A percentile compares a stretch with the other conserved stretches of the same genome.
Evolutionary conservation across 129 eudicot species (phyloP).

Genomic region (Escallonia rubra): DNA sequence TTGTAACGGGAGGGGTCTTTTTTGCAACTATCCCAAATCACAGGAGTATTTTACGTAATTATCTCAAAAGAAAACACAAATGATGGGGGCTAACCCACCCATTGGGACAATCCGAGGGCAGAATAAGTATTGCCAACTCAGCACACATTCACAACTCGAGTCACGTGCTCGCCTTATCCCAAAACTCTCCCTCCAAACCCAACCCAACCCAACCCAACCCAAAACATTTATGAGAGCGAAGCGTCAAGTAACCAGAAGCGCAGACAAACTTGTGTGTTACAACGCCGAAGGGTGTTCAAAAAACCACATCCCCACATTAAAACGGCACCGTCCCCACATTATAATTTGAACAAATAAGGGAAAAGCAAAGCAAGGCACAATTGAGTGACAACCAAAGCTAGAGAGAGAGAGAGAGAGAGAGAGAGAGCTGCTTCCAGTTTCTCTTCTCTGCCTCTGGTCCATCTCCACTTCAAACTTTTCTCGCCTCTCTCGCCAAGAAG

Average conservation of each 20-base stretch:
- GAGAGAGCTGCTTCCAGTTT: background rate
- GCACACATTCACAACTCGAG: background rate
- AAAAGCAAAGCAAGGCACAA: conserved; percentile 17
- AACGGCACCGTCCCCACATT: conserved; percentile 16
- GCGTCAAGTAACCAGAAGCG: conserved; percentile 18
- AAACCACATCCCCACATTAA: conserved; percentile 11
- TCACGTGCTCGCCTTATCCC: background rate
- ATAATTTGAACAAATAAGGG: conserved; percentile 9
- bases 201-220: conserved; percentile 37
- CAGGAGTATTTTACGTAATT: too few relatives aligned
- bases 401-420: conserved; percentile 19
- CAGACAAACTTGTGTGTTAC: conserved; percentile 30
- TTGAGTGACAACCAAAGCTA: conserved; percentile 29
- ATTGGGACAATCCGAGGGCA: too few relatives aligned
- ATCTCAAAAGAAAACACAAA: too few relatives aligned
- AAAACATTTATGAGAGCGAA: conserved; percentile 37
- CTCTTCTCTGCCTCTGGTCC: conserved; percentile 26
- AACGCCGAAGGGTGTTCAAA: conserved; percentile 29
- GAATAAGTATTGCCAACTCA: too few relatives aligned
- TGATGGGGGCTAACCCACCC: too few relatives aligned
- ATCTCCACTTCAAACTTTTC: conserved; percentile 1
- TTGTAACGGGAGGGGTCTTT: too few relatives aligned
- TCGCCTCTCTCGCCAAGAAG: background rate
- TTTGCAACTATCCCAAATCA: too few relatives aligned
- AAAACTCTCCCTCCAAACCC: conserved; percentile 19